These are phyloP conservation scores for Aureococcus anophagefferens DNA, from an alignment of 108 stramenopile genomes.

Conservation along the genomic window DNA sequence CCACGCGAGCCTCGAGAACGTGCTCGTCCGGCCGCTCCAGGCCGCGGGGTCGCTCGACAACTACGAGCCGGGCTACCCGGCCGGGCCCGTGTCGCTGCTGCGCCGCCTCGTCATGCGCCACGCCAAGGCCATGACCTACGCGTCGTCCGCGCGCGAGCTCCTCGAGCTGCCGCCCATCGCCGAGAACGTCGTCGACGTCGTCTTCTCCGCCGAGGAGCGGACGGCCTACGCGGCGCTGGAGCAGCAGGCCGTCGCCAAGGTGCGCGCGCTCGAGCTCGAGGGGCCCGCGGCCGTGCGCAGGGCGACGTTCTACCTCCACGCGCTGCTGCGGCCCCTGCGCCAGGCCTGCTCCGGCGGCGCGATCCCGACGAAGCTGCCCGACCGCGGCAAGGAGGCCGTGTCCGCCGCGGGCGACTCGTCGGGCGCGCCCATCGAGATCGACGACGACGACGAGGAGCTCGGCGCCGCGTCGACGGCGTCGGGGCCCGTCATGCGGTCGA, in stretches of 20 bases:
- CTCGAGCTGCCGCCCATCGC: constrained; percentile 35
- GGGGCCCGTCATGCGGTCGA: too few species aligned
- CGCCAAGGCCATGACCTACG: constrained; percentile 9
- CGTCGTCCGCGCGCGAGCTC: constrained; percentile 19
- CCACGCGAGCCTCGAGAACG: too few species aligned
- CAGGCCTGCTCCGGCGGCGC: constrained; percentile 41
- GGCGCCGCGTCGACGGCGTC: too few species aligned
- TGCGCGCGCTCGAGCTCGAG: too few species aligned
- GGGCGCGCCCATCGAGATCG: too few species aligned
- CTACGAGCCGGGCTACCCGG: neutral
- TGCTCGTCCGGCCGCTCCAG: too few species aligned
- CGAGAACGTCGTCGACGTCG: constrained; percentile 6
- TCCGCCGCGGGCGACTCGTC: too few species aligned
- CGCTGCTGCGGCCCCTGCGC: constrained; percentile 21
- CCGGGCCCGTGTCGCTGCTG: constrained; percentile 26
- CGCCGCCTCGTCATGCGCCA: constrained; percentile 38
- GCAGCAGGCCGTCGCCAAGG: constrained; percentile 12
- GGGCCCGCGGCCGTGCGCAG: too few species aligned
- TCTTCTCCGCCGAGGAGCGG: constrained; percentile 19
- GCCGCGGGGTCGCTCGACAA: too few species aligned
- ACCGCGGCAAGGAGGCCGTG: neutral
- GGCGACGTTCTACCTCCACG: constrained; percentile 1
- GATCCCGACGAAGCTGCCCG: constrained; percentile 7
- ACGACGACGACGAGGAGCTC: too few species aligned
- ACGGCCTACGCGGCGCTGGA: constrained; percentile 28